Conservation (phyloP, 2,329 filamentous ascomycete species). For the Chaetoscypha palmicola region DNA sequence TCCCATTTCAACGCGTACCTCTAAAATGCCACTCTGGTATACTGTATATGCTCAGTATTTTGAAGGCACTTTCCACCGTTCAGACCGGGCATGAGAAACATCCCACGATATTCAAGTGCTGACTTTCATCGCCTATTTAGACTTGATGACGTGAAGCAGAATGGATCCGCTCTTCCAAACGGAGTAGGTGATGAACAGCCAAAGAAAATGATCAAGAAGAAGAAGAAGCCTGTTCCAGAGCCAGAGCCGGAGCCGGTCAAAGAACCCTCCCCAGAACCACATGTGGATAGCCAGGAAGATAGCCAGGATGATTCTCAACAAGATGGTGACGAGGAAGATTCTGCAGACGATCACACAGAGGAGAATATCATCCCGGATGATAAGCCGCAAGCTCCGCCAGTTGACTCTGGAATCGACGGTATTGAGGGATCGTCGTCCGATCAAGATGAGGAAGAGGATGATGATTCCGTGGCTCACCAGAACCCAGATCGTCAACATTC, state of each 20-base stretch:
- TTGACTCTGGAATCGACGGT: constrained; percentile 1
- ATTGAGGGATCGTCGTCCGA: constrained; percentile 2
- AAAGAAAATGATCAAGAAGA: constrained; percentile 9
- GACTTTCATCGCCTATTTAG: too few relatives aligned
- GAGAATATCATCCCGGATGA: constrained; percentile 4
- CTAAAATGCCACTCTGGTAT: too few relatives aligned
- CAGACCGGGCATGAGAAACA: too few relatives aligned
- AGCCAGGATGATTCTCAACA: constrained; percentile 4
- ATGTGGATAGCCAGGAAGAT: constrained; percentile 1
- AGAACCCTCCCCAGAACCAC: not conserved
- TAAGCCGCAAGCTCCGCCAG: not conserved
- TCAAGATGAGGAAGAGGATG: constrained; percentile 6
- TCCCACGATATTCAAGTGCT: too few relatives aligned
- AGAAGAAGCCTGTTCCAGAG: constrained; percentile 13
- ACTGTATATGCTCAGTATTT: too few relatives aligned
- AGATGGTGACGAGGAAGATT: constrained; percentile 9
- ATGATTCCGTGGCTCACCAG: constrained; percentile 3
- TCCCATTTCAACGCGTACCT: too few relatives aligned
- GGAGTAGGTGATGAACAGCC: not conserved
- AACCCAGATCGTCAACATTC: not conserved
- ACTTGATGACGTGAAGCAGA: not conserved
- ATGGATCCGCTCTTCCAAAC: not conserved
- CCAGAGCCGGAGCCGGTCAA: constrained; percentile 14
- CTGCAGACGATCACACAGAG: constrained; percentile 6
- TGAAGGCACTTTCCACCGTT: too few relatives aligned